A percentile compares a stretch with the other conserved stretches of the same genome.
phyloP scores from a whole-genome alignment of 2,329 filamentous ascomycete genomes.

The Hirsutella thompsonii region DNA sequence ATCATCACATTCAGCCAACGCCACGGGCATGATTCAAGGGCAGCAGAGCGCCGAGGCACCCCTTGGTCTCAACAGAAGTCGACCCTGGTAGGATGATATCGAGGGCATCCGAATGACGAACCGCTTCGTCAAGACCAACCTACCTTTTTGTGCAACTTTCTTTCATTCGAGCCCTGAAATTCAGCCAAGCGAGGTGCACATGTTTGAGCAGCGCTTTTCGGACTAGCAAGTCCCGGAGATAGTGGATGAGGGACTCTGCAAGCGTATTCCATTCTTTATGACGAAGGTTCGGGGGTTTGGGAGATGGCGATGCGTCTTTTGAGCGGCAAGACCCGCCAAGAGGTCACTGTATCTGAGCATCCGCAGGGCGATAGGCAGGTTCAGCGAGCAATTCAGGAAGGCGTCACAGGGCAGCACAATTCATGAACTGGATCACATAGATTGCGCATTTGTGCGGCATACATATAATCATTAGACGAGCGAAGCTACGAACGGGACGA shows the following conservation, averaged over 20 bases:
- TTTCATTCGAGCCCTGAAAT: too few relatives aligned
- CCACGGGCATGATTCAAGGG: background rate
- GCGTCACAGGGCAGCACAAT: background rate
- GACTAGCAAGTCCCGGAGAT: too few relatives aligned
- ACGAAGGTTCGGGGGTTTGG: too few relatives aligned
- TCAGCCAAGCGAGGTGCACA: too few relatives aligned
- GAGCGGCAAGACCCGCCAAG: too few relatives aligned
- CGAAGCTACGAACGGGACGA: background rate
- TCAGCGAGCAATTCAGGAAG: background rate
- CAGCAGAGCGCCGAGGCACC: background rate
- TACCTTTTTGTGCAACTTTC: too few relatives aligned
- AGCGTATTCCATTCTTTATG: too few relatives aligned
- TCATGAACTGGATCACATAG: conserved; percentile 3
- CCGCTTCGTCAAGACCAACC: too few relatives aligned
- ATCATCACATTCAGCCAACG: background rate
- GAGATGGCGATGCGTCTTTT: too few relatives aligned
- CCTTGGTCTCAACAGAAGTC: background rate
- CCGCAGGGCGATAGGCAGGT: background rate
- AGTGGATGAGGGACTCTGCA: too few relatives aligned
- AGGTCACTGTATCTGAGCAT: too few relatives aligned
- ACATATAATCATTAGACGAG: conserved; percentile 1
- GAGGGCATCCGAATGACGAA: background rate
- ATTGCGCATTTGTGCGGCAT: conserved; percentile 5
- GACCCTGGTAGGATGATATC: background rate
- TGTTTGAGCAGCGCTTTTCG: too few relatives aligned